Conservation (phyloP, 371 early-diverging fungal species). For the Rhizopus delemar region DNA sequence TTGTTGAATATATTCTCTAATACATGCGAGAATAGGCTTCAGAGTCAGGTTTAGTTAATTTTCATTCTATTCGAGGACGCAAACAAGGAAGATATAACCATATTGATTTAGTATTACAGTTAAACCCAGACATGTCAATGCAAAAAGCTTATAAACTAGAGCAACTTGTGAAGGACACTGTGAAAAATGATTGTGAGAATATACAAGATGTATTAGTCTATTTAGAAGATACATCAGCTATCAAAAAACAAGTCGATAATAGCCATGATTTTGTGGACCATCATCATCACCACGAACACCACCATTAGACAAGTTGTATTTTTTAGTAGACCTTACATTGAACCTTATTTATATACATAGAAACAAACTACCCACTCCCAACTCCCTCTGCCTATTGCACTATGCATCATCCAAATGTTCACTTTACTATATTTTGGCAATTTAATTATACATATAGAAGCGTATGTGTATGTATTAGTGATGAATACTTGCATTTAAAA, state of each 20-base stretch:
- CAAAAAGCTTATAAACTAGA: conserved; percentile 36
- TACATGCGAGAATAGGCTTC: conserved; percentile 19
- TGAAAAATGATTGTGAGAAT: conserved; percentile 33
- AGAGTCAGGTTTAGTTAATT: conserved; percentile 36
- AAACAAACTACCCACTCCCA: too few species aligned
- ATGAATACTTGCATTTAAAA: background rate
- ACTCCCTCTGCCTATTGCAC: too few species aligned
- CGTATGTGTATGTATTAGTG: background rate
- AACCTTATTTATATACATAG: too few species aligned
- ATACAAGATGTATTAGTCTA: conserved; percentile 44
- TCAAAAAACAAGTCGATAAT: background rate
- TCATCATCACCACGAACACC: background rate
- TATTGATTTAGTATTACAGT: conserved; percentile 42
- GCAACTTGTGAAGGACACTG: conserved; percentile 26
- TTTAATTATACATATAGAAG: too few species aligned
- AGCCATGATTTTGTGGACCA: background rate
- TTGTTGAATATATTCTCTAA: background rate
- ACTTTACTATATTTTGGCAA: too few species aligned
- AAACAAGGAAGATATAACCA: conserved; percentile 50
- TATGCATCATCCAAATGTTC: too few species aligned
- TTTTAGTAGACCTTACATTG: too few species aligned
- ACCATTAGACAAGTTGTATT: background rate
- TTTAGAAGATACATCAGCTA: conserved; percentile 25
- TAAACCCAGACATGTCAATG: conserved; percentile 35
- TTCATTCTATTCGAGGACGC: conserved; percentile 51